Conservation (phyloP, 2,329 filamentous ascomycete genomes). For the Magnaporthiopsis poae region DNA sequence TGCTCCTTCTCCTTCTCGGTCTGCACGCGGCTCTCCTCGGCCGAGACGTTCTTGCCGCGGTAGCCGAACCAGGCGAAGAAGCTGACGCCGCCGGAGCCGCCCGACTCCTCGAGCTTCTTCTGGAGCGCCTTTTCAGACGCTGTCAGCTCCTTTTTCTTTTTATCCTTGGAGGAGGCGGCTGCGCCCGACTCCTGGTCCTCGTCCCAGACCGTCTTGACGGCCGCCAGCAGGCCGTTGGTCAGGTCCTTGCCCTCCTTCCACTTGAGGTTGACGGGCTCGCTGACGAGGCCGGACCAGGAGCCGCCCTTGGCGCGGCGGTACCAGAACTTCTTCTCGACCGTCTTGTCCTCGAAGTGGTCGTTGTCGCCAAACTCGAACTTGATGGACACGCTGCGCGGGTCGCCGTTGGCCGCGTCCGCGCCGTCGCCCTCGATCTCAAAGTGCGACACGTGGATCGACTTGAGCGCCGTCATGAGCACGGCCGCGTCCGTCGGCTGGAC, state of each 20-base stretch:
- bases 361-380: slow-evolving; percentile 73
- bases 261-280: slow-evolving; percentile 76
- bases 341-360: slow-evolving; percentile 67
- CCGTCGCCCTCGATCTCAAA: slow-evolving; percentile 62
- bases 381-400: slow-evolving; percentile 71
- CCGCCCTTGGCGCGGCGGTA: slow-evolving; percentile 57
- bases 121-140: slow-evolving; percentile 27
- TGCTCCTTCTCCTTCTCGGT: slow-evolving; percentile 50
- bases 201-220: slow-evolving; percentile 60
- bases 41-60: slow-evolving; percentile 57
- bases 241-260: slow-evolving; percentile 83
- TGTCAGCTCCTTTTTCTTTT: slow-evolving; percentile 28
- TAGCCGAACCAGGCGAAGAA: slow-evolving; percentile 91
- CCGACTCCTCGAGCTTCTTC: slow-evolving; percentile 20
- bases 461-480: slow-evolving; percentile 60
- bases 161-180: slow-evolving; percentile 18
- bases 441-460: slow-evolving; percentile 60
- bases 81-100: slow-evolving; percentile 55
- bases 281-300: slow-evolving; percentile 68
- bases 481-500: slow-evolving; percentile 72
- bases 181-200: slow-evolving; percentile 31
- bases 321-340: slow-evolving; percentile 86
- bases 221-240: slow-evolving; percentile 68
- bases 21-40: slow-evolving; percentile 59
- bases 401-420: slow-evolving; percentile 37